Conservation (phyloP, 768 basidiomycete genomes). For the Lanmaoa rubissima region DNA sequence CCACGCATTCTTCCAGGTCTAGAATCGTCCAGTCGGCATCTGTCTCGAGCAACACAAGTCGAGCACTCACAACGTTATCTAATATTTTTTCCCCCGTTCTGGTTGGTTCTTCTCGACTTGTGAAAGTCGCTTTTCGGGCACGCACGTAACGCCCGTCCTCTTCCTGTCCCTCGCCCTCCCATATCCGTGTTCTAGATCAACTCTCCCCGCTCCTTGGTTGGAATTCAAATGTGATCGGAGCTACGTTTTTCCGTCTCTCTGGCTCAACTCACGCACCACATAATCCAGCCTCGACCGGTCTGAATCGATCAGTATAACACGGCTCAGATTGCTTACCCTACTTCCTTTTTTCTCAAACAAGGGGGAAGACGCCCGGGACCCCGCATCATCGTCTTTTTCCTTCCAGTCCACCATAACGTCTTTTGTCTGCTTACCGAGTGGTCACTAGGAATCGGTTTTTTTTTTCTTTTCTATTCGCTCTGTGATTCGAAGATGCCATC, state of each 20-base stretch:
- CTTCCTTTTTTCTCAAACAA: background rate
- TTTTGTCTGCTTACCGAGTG: background rate
- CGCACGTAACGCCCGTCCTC: constrained; percentile 17
- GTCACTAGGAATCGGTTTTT: background rate
- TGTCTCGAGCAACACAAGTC: background rate
- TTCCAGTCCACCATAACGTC: constrained; percentile 2
- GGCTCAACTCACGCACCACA: background rate
- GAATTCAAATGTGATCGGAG: constrained; percentile 23
- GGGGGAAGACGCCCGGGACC: background rate
- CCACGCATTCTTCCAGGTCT: background rate
- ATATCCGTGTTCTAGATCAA: background rate
- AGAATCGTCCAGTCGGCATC: background rate
- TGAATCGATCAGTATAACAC: constrained; percentile 14
- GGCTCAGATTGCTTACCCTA: background rate
- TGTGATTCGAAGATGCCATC: constrained; percentile 15
- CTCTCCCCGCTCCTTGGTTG: background rate
- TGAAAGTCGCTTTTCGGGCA: constrained; percentile 6
- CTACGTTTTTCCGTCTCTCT: background rate
- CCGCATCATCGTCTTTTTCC: background rate
- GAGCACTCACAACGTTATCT: background rate
- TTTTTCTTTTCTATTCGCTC: background rate
- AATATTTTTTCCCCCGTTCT: constrained; percentile 2
- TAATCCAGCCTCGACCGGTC: constrained; percentile 19
- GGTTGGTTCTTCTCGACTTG: background rate
- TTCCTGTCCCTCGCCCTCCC: no score